A percentile compares a stretch with the other conserved stretches of the same genome.
These are phyloP conservation scores for Tetrapisispora nanseiensis DNA, from an alignment of 805 yeast genomes.

Conservation along the genomic window DNA sequence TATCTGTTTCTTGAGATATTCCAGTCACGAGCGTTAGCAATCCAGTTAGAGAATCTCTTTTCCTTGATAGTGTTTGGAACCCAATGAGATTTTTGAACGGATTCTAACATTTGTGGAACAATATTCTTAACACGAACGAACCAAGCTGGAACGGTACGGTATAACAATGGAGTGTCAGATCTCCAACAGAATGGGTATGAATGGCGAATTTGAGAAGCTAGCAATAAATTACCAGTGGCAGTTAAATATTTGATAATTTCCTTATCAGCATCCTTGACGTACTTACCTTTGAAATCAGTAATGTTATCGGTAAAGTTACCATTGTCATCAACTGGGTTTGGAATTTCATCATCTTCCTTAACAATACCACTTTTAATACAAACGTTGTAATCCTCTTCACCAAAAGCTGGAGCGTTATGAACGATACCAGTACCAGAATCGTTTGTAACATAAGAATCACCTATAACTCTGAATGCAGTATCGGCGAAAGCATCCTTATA, in stretches of 20 bases:
- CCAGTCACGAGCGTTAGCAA: conserved; percentile 98
- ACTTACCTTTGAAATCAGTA: conserved; percentile 63
- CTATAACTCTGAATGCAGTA: conserved; percentile 71
- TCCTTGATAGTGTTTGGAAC: conserved; percentile 86
- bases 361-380: conserved; percentile 71
- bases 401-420: conserved; percentile 97
- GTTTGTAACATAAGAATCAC: conserved; percentile 74
- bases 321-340: conserved; percentile 89
- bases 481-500: conserved; percentile 68
- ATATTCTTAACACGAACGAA: conserved; percentile 82
- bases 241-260: conserved; percentile 78
- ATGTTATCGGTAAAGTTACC: conserved; percentile 79
- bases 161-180: conserved; percentile 94
- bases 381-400: conserved; percentile 94
- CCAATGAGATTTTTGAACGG: conserved; percentile 86
- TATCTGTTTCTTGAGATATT: conserved; percentile 95
- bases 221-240: conserved; percentile 62
- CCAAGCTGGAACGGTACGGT: conserved; percentile 98
- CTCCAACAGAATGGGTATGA: conserved; percentile 99
- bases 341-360: conserved; percentile 58
- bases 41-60: conserved; percentile 96
- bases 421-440: conserved; percentile 99
- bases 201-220: conserved; percentile 79
- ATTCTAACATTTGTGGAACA: conserved; percentile 80
- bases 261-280: conserved; percentile 94